Base-by-base conservation (phyloP, 371 early-diverging fungal species). In the Mortierella sp. region DNA sequence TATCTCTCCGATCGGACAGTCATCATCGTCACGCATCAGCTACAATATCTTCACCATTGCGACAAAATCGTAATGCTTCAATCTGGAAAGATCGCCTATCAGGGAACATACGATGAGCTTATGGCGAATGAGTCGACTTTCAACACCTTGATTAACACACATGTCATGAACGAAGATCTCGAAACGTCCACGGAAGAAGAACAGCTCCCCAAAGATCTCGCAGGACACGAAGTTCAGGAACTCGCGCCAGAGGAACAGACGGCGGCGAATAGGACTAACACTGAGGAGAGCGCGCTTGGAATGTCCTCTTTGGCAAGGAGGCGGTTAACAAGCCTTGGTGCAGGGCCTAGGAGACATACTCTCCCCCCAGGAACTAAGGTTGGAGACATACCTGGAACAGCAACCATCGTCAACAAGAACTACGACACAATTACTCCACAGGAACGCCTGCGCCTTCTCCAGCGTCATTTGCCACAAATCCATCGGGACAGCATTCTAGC, bases 11-110 rank as follows among this genome's bases (percentile, higher is more conserved):
- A 81, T 12, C 87, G 96, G 27, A 96, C 97, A 0, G 76, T 89
- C 4, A 79, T 98, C 21, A 81, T 98, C 50, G 93, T 94, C 2
- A 96, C 97, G 0, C 97, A 97, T 73, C 93, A 94, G 39, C 89
- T 95, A 3, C 81, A 85, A 6, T 83, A 84, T 51, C 46, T 89
- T 11, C 67, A 79, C 6, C 64, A 80, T 19, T 76, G 81, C 60
- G 85, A 92, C 64, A 55, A 47, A 9, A 72, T 86, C 39, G 60
- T 79, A 50, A 54, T 79, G 19, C 79, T 92, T 56, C 75, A 80
- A 19, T 57, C 81, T 15, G 89, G 89, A 12, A 56, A 63, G 46
- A 75, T 89, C 14, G 86, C 83, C 30, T 87, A 89, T 60, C 58
- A 83, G 9, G 89, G 89, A 30, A 83, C 86, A 1, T 87, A 89